Conservation (phyloP, 2,329 filamentous ascomycete species). For the Colletotrichum eleusines region DNA sequence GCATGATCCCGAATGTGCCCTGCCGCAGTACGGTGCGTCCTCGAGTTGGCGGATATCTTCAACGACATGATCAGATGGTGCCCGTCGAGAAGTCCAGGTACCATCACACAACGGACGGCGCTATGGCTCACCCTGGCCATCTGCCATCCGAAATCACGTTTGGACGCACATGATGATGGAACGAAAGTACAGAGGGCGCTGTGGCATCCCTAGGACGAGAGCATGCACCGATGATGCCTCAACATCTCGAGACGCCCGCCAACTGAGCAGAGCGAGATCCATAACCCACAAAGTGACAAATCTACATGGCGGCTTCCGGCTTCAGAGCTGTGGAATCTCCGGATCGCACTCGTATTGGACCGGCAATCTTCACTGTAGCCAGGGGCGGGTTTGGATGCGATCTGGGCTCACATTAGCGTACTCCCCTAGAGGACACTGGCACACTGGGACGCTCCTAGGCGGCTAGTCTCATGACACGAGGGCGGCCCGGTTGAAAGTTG, state of each 20-base stretch:
- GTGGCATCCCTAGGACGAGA: background rate
- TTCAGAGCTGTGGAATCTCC: background rate
- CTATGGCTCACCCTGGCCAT: background rate
- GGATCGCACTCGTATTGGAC: background rate
- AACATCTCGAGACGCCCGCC: background rate
- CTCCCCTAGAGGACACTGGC: background rate
- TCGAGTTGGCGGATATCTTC: background rate
- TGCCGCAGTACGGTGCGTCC: slow-evolving; percentile 14
- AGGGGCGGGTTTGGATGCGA: background rate
- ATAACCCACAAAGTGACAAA: background rate
- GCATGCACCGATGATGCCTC: background rate
- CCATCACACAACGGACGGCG: background rate
- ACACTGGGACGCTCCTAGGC: background rate
- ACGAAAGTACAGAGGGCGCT: background rate
- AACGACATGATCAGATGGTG: slow-evolving; percentile 19
- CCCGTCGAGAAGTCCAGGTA: background rate
- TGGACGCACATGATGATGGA: background rate
- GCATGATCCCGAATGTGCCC: slow-evolving; percentile 19
- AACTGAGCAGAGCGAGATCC: background rate
- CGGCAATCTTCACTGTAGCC: background rate
- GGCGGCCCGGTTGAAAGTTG: background rate
- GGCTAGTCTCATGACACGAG: background rate
- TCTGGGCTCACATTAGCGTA: background rate
- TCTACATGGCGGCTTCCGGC: background rate
- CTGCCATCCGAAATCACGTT: slow-evolving; percentile 13